Evolutionary conservation across 352 stramenopile species (phyloP), one percentile per base, ranked within the genome.

Genomic region (Globisporangium camurandrum): DNA sequence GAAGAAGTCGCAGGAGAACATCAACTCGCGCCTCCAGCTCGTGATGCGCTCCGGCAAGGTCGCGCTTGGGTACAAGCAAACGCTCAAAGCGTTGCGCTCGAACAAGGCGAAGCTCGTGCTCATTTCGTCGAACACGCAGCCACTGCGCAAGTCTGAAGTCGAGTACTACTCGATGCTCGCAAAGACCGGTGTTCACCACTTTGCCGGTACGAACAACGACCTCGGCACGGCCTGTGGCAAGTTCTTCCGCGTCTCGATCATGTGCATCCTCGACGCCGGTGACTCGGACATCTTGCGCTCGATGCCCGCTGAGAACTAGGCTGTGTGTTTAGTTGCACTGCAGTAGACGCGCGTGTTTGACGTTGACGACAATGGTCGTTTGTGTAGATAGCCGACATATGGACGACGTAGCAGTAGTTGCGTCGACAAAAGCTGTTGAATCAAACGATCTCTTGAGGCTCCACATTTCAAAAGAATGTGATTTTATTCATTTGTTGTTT

Each of bases 131-230:
- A 99, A 99, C 88, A 98, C 92, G 66, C 96, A 96, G 40, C 93
- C 96, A 38, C 81, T 99, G 48, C 86, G 96, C 69, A 99, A 99
- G 88, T 99, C 95, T 34, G 96, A 99, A 75, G 83, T 99, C 66
- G 97, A 99, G 80, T 99, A 99, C 89, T 97, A 99, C 80, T 98
- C 96, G 59, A 99, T 99, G 96, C 88, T 99, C 54, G 95, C 93
- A 67, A 99, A 99, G 89, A 97, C 84, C 48, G 80, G 80, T 39
- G 96, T 99, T 56, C 96, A 99, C 83, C 97, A 99, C 84, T 99
- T 99, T 73, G 72, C 84, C 47, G 97, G 97, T 54, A 96, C 88
- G 69, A 99, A 99, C 89, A 98, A 94, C 54, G 95, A 99, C 69
- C 90, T 99, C 48, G 97, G 97, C 63, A 99, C 95, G 66, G 97